Evolutionary conservation across 2,329 filamentous ascomycete genomes (phyloP), one percentile per base, ranked within the genome.

Genomic region (Aspergillus latus): DNA sequence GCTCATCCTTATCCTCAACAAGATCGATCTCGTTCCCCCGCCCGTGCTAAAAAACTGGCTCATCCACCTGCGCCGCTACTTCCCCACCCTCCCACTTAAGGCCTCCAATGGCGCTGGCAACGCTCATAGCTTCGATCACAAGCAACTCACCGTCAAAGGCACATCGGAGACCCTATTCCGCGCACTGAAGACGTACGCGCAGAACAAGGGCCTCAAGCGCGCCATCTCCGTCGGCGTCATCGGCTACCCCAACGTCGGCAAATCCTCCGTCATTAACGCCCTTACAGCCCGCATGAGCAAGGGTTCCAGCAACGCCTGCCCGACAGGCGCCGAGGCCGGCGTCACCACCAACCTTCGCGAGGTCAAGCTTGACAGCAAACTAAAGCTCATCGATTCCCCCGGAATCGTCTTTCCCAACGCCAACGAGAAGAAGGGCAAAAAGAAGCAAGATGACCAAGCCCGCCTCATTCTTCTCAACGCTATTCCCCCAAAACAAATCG

Each of bases 181-280:
- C 66, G 90, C 92, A 0, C 84, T 97, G 59, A 97, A 97, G 80
- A 88, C 90, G 43, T 97, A 89, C 70, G 90, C 92, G 8, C 88
- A 90, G 56, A 84, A 84, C 59, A 89, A 89, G 67, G 88, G 95
- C 71, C 80, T 97, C 64, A 96, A 96, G 81, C 88, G 92, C 54
- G 88, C 92, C 52, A 86, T 96, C 66, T 92, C 90, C 16, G 92
- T 97, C 59, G 92, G 92, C 62, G 90, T 97, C 60, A 95, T 97
- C 65, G 92, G 92, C 29, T 97, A 96, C 74, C 92, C 92, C 66
- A 97, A 97, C 72, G 92, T 96, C 58, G 92, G 92, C 71, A 97
- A 97, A 80, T 96, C 91, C 29, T 96, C 92, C 50, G 91, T 97
- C 67, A 96, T 97, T 82, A 97, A 97, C 74, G 90, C 92, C 13